Percentiles rank a stretch among this genome's conserved stretches.
Evolutionary conservation across 2,329 filamentous ascomycete genomes (phyloP).

Genomic region (Alternaria ventricosa): DNA sequence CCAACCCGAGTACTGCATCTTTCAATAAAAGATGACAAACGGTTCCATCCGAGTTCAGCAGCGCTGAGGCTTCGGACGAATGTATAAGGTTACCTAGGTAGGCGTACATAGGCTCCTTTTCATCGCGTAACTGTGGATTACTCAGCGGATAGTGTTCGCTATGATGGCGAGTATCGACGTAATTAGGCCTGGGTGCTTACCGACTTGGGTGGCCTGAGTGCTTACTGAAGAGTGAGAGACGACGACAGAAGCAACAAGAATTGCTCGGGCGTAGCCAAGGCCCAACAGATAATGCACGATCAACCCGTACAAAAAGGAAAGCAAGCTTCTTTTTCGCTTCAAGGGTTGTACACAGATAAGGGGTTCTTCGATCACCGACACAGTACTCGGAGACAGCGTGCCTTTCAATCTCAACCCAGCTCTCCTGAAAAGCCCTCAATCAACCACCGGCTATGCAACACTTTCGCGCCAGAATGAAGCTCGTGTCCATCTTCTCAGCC

Average conservation of each 20-base stretch:
- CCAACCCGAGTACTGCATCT: neutral
- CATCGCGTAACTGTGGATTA: neutral
- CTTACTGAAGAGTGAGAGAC: neutral
- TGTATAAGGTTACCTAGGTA: neutral
- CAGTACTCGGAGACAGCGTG: neutral
- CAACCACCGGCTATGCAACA: neutral
- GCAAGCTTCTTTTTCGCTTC: neutral
- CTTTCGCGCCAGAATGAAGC: constrained; percentile 1
- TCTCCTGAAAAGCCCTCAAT: neutral
- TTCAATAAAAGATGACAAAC: neutral
- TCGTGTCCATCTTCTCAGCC: neutral
- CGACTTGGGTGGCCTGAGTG: neutral
- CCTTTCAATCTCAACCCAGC: neutral
- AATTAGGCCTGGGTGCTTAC: neutral
- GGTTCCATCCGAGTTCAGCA: neutral
- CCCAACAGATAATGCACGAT: neutral
- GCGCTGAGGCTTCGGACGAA: neutral
- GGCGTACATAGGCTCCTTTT: neutral
- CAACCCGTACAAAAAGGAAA: neutral
- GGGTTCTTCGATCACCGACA: neutral
- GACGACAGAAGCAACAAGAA: neutral
- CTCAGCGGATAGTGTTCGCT: neutral
- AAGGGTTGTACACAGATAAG: neutral
- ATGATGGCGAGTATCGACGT: neutral
- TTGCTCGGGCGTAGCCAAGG: neutral